Evolutionary conservation across 352 stramenopile genomes (phyloP), one percentile per base, ranked within the genome.

Genomic region (Elongisporangium anandrum): DNA sequence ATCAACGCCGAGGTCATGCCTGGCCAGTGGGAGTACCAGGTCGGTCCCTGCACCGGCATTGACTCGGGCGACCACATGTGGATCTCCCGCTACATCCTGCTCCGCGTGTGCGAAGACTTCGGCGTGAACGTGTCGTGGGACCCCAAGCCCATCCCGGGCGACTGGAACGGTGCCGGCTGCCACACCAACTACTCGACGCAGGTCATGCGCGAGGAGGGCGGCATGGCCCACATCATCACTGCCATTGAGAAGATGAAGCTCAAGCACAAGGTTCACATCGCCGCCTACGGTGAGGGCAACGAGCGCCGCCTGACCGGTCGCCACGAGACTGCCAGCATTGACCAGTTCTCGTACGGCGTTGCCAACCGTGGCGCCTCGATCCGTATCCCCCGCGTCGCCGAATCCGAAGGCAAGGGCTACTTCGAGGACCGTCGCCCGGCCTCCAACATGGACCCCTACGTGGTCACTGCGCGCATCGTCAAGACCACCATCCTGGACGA

Each of bases 1-100:
- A 98, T 96, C 63, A 99, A 99, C 76, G 96, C 93, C 65, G 96
- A 99, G 77, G 96, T 99, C 66, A 98, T 99, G 95, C 96, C 96
- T 59, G 94, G 94, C 63, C 94, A 98, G 75, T 97, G 96, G 85
- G 96, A 99, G 84, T 99, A 98, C 85, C 95, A 98, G 83, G 94
- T 99, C 57, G 96, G 96, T 68, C 96, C 96, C 38, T 98, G 92
- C 77, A 87, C 94, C 51, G 96, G 96, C 72, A 99, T 99, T 60
- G 92, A 97, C 52, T 88, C 95, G 51, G 96, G 94, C 56, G 96
- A 99, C 79, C 94, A 99, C 74, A 78, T 99, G 61, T 98, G 93
- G 92, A 97, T 98, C 79, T 97, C 86, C 47, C 93, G 96, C 68
- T 99, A 99, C 87, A 96, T 99, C 53, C 84, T 99, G 67, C 77